Evolutionary conservation across 169 alveolate genomes (phyloP).

Genomic region (Theileria sp.): DNA sequence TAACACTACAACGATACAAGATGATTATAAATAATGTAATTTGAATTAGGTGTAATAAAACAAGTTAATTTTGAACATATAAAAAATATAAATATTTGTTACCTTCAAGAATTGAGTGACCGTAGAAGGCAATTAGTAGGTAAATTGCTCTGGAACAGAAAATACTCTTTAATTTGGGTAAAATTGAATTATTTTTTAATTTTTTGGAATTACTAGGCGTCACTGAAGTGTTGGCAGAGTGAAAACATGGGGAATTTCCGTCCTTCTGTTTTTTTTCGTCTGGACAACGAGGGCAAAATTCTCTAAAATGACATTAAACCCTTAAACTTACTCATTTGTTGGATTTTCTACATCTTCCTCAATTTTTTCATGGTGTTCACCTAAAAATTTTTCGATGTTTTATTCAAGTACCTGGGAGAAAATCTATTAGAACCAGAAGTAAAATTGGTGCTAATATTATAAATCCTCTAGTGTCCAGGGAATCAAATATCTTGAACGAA

Average conservation of each 20-base stretch:
- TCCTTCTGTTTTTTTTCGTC: neutral
- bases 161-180: slow-evolving; percentile 25
- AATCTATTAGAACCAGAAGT: slow-evolving; percentile 54
- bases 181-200: neutral
- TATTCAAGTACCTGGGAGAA: slow-evolving; percentile 42
- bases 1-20: neutral
- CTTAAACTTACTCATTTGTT: neutral
- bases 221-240: neutral
- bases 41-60: neutral
- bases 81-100: neutral
- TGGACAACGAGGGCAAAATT: neutral
- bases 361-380: slow-evolving; percentile 39
- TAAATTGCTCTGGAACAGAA: slow-evolving; percentile 53
- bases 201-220: neutral
- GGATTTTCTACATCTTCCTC: slow-evolving; percentile 11
- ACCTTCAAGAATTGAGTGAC: slow-evolving; percentile 65
- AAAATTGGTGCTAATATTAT: slow-evolving; percentile 54
- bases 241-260: neutral
- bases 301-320: neutral
- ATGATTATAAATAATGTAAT: too few relatives aligned
- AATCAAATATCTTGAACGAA: neutral
- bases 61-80: neutral
- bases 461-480: slow-evolving; percentile 56
- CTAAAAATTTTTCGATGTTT: neutral
- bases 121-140: slow-evolving; percentile 54